Evolutionary conservation across 306 rosid genomes (phyloP), one percentile per base, ranked within the genome.

Genomic region (Sicyos baderoa): DNA sequence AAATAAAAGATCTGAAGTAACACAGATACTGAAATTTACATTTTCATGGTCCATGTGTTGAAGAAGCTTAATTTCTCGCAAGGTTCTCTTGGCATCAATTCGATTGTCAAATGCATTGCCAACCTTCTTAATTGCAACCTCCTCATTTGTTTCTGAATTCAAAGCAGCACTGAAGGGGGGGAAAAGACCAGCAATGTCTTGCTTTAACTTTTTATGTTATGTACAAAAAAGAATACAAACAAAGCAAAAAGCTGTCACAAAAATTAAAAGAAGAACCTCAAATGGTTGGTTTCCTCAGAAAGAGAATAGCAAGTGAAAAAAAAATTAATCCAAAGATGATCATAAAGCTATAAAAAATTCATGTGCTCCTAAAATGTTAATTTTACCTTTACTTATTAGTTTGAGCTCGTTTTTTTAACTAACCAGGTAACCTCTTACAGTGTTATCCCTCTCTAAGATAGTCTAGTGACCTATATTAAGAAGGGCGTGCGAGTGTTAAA

Each of bases 31-130:
- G 29, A 76, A 59, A 83, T 79, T 84, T 85, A 91, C 97, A 87
- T 91, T 91, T 78, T 86, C 95, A 82, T 89, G 97, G 76, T 83
- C 89, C 97, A 91, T 83, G 86, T 91, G 96, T 65, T 71, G 87
- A 51, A 89, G 97, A 79, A 91, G 95, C 86, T 91, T 91, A 67
- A 91, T 91, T 83, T 91, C 97, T 49, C 96, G 95, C 56, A 91
- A 78, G 64, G 91, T 91, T 85, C 97, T 86, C 78, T 89, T 91
- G 78, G 96, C 96, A 72, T 91, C 95, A 47, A 91, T 91, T 81
- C 87, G 89, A 82, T 89, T 89, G 88, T 91, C 97, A 80, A 91
- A 91, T 77, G 97, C 96, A 79, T 91, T 91, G 51, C 97, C 97
- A 79, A 91, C 72, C 92, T 91, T 91, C 97, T 91, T 91, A 78